Base-by-base conservation (phyloP, 1,139 yeast genomes). In the Debaryomyces fabryi region DNA sequence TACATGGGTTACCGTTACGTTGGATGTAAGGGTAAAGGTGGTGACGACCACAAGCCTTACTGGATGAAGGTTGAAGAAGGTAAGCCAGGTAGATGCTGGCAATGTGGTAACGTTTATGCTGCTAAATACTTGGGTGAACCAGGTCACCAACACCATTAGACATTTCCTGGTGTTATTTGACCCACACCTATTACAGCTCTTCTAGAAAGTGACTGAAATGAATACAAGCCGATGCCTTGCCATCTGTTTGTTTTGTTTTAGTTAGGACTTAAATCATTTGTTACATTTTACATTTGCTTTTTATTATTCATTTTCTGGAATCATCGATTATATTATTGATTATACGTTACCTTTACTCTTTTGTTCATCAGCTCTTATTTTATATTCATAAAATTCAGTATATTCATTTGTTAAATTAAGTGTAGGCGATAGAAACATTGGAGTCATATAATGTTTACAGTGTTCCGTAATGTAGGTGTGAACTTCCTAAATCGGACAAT, bases 1-100 rank as follows among this genome's bases (percentile, higher is more conserved):
- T 92, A 89, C 72, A 91, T 91, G 68, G 91, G 89, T 63, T 85
- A 84, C 81, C 89, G 98, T 80, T 92, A 90, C 69, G 93, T 95
- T 63, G 99, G 98, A 54, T 93, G 99, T 79, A 88, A 96, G 59
- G 99, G 99, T 67, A 83, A 89, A 61, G 65, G 61, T 36, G 96
- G 95, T 65, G 97, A 91, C 59, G 82, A 89, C 53, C 98, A 92
- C 77, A 85, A 83, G 63, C 84, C 90, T 59, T 84, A 85, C 85
- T 93, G 99, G 98, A 82, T 93, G 78, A 86, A 86, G 75, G 96
- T 96, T 62, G 87, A 92, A 60, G 83, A 80, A 58, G 89, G 83
- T 49, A 78, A 88, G 74, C 86, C 86, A 57, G 89, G 89, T 59
- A 91, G 99, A 84, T 95, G 98, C 79, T 90, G 97, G 96, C 97